Evolutionary conservation across 768 basidiomycete genomes (phyloP).

Genomic region (Agaricus blazei): DNA sequence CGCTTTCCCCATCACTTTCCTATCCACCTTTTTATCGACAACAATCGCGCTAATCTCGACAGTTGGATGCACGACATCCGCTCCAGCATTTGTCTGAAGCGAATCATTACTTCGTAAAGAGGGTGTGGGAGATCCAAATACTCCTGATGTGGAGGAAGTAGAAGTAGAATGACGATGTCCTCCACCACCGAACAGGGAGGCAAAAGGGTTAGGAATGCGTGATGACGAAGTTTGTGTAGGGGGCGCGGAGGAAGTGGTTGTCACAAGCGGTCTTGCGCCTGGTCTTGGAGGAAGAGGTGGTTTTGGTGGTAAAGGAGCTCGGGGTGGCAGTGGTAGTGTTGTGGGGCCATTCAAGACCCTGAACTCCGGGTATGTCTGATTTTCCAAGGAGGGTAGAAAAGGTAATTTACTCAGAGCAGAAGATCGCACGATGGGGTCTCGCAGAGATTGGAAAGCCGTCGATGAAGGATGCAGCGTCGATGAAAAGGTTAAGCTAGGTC

Average conservation of each 20-base stretch:
- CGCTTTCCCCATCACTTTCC: constrained; percentile 47
- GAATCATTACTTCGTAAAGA: constrained; percentile 27
- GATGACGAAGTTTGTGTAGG: constrained; percentile 20
- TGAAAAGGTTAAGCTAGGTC: constrained; percentile 37
- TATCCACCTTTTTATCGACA: constrained; percentile 46
- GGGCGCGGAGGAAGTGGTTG: constrained; percentile 3
- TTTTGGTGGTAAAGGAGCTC: constrained; percentile 27
- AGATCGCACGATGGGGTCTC: constrained; percentile 27
- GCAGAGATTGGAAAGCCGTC: constrained; percentile 33
- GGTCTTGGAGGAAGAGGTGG: constrained; percentile 36
- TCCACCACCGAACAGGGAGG: constrained; percentile 60
- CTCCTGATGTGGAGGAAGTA: constrained; percentile 6
- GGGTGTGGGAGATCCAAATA: constrained; percentile 20
- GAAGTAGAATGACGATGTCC: constrained; percentile 6
- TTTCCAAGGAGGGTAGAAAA: constrained; percentile 43
- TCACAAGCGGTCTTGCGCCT: constrained; percentile 17
- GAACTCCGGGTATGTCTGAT: constrained; percentile 43
- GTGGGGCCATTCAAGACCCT: constrained; percentile 38
- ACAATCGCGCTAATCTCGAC: constrained; percentile 57
- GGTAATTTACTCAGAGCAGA: constrained; percentile 38
- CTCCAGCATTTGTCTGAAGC: constrained; percentile 23
- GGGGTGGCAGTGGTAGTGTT: constrained; percentile 45
- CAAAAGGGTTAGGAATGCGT: constrained; percentile 69
- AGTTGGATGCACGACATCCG: constrained; percentile 18
- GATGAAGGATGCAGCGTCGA: constrained; percentile 39